A percentile compares a stretch with the other conserved stretches of the same genome.
These are phyloP conservation scores for Microstegium vimineum DNA, from an alignment of 176 grass and related monocot species.

Conservation along the genomic window DNA sequence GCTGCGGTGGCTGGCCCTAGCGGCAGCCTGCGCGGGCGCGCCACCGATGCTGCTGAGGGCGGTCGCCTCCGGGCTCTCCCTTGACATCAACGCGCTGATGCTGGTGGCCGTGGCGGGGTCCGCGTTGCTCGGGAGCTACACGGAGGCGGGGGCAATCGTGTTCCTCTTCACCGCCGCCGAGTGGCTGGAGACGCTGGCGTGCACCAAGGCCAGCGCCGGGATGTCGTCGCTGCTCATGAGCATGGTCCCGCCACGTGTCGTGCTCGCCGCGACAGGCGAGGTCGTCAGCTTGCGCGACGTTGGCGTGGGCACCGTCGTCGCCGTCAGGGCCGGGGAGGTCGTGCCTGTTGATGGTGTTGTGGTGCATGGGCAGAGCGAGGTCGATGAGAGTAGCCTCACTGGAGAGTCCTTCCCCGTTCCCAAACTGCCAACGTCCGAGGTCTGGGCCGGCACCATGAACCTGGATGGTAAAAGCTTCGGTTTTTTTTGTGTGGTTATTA, in stretches of 20 bases:
- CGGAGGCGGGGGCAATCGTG: constrained; percentile 59
- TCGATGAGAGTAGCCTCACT: constrained; percentile 79
- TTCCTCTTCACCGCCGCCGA: constrained; percentile 77
- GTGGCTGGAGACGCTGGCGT: constrained; percentile 70
- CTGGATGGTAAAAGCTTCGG: constrained; percentile 37
- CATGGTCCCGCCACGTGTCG: constrained; percentile 43
- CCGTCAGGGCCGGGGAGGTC: constrained; percentile 53
- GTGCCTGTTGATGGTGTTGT: constrained; percentile 65
- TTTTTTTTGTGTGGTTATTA: neutral
- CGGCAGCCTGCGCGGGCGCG: constrained; percentile 37
- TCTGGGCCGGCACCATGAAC: constrained; percentile 81
- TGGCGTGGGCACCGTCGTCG: constrained; percentile 27
- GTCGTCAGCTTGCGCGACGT: constrained; percentile 41
- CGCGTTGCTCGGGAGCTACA: constrained; percentile 41
- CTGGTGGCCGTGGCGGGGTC: constrained; percentile 47
- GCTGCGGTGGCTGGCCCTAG: constrained; percentile 50
- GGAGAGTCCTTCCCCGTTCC: constrained; percentile 72
- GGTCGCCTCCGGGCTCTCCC: constrained; percentile 14
- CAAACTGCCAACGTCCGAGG: constrained; percentile 41
- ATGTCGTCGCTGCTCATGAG: constrained; percentile 63
- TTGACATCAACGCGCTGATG: constrained; percentile 73
- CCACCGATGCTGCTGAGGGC: constrained; percentile 44
- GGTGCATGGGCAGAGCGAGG: constrained; percentile 51
- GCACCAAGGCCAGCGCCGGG: constrained; percentile 42
- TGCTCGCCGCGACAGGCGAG: constrained; percentile 35